Base-by-base conservation (phyloP, 1,284 basidiomycete species). In the Kalmanozyma brasiliensis region DNA sequence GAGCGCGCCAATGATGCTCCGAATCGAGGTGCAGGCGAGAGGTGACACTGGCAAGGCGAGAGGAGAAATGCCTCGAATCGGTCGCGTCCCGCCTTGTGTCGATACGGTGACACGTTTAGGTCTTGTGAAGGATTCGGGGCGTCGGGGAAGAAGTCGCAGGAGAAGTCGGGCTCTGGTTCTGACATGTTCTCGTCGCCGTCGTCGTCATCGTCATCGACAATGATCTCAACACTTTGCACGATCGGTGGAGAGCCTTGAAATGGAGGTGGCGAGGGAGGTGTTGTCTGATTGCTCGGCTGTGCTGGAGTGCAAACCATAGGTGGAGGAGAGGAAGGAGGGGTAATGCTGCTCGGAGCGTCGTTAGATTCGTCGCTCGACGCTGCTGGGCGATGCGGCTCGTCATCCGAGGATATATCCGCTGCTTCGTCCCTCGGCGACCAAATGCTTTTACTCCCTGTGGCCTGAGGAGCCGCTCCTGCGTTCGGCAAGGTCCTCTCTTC, bases 141-240 rank as follows among this genome's bases (percentile, higher is more conserved):
- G 11, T 45, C 36, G 23, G 41, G 16, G n/a, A 8, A 46, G 16
- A 38, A 43, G n/a, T 52, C 45, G 41, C 44, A 35, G 1, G 26
- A 53, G 23, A 47, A 62, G n/a, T 62, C 47, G 11, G 59, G 59
- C 23, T 62, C 48, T 6, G 20, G 35, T 11, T 45, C 48, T 2
- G 46, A 56, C 14, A n/a, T 23, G 33, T 22, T 14, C 14, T 57
- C 55, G 19, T 24, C 11, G 3, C 40, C 16, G 20, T 38, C 20
- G n/a, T 22, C 17, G 17, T 57, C 55, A 14, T 24, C 11, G 3
- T 49, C 16, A 16, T 38, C 20, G n/a, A 29, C 6, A 33, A 36
- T 14, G 13, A 53, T 34, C 30, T 46, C 44, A 44, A 41, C 41
- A 26, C 24, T 24, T 38, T 49, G 40, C 8, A n/a, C n/a, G n/a